Evolutionary conservation across 2,329 filamentous ascomycete genomes (phyloP).

Genomic region (Hypoxylon sp.): DNA sequence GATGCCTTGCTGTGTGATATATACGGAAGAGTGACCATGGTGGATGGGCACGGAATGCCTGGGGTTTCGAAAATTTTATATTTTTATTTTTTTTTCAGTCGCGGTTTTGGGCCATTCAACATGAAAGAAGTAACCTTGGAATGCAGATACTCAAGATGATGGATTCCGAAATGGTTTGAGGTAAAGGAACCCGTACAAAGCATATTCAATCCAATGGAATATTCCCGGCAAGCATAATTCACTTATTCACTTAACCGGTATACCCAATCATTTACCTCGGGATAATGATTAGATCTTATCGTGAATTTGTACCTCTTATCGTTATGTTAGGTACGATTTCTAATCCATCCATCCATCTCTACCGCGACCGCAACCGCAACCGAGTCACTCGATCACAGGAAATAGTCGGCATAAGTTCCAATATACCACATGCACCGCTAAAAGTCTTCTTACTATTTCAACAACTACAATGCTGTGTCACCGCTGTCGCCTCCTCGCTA

Average conservation of each 20-base stretch:
- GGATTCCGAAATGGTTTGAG: too few species aligned
- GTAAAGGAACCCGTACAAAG: background rate
- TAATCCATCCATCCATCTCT: constrained; percentile 1
- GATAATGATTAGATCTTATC: constrained; percentile 28
- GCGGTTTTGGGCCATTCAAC: too few species aligned
- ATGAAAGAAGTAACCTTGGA: background rate
- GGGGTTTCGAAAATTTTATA: too few species aligned
- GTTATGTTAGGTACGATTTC: background rate
- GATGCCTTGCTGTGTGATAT: too few species aligned
- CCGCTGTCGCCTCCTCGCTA: constrained; percentile 41
- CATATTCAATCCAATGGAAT: constrained; percentile 30
- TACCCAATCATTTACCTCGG: constrained; percentile 24
- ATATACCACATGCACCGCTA: background rate
- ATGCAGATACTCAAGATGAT: background rate
- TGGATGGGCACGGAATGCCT: too few species aligned
- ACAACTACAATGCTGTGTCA: constrained; percentile 41
- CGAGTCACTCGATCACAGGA: background rate
- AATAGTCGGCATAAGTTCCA: background rate
- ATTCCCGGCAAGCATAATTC: constrained; percentile 15
- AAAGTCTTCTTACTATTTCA: constrained; percentile 4
- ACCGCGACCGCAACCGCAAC: too few species aligned
- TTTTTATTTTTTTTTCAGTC: too few species aligned
- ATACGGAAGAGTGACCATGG: too few species aligned
- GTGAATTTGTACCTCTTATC: constrained; percentile 8
- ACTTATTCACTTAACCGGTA: constrained; percentile 14